Percentiles rank a stretch among this genome's conserved stretches.
phyloP scores from a whole-genome alignment of 768 basidiomycete species.

The Lactifluus piperatus region DNA sequence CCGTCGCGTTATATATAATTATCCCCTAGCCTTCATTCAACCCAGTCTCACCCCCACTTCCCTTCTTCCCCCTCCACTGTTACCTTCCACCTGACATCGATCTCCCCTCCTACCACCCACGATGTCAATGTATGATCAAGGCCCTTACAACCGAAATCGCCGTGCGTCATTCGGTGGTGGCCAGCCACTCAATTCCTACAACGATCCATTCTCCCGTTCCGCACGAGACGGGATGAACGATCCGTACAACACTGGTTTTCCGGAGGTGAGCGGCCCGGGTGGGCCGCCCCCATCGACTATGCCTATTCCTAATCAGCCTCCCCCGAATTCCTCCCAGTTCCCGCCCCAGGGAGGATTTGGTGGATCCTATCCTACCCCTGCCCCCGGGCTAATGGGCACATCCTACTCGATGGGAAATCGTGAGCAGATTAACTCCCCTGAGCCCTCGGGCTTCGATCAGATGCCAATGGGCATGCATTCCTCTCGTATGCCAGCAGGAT shows the following conservation, averaged over 20 bases:
- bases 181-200: not conserved
- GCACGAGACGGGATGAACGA: constrained; percentile 3
- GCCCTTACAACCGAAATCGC: not conserved
- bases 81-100: not conserved
- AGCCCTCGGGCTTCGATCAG: not conserved
- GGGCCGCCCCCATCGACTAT: not conserved
- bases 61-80: not conserved
- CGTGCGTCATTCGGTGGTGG: constrained; percentile 2
- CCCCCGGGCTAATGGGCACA: not conserved
- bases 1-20: constrained; percentile 13
- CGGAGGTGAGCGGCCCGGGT: constrained; percentile 18
- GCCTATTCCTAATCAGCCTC: not conserved
- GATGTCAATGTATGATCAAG: constrained; percentile 11
- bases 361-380: not conserved
- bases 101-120: constrained; percentile 1
- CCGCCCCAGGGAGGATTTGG: not conserved
- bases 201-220: constrained; percentile 10
- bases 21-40: not conserved
- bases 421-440: constrained; percentile 10
- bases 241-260: not conserved
- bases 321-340: not conserved
- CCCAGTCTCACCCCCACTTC: not conserved
- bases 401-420: constrained; percentile 9
- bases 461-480: not conserved
- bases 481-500: not conserved